Percentiles rank a stretch among this genome's conserved stretches.
phyloP scores from a whole-genome alignment of 2,329 filamentous ascomycete genomes.

The Diaporthe helianthi region DNA sequence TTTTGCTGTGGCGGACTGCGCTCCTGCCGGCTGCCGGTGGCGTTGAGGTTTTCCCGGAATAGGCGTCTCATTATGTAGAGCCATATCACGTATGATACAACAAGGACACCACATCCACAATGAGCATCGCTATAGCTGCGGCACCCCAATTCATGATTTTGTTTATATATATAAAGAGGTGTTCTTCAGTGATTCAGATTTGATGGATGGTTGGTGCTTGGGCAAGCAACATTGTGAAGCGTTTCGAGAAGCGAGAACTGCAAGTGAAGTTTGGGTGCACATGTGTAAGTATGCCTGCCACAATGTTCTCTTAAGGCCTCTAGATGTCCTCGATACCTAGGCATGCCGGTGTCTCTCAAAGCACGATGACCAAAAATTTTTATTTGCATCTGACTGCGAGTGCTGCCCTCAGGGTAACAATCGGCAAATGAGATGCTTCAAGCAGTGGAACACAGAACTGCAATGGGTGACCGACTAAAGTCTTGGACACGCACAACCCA shows the following conservation, averaged over 20 bases:
- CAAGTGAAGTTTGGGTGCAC: background rate
- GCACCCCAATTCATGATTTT: background rate
- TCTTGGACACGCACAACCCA: background rate
- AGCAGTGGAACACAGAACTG: background rate
- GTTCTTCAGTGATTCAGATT: background rate
- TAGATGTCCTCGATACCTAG: too few relatives aligned
- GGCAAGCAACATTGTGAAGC: background rate
- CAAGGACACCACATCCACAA: background rate
- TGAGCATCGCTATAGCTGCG: background rate
- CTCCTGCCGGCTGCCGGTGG: background rate
- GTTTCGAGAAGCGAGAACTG: too few relatives aligned
- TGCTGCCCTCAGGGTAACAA: background rate
- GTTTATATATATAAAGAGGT: too few relatives aligned
- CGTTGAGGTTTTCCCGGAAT: background rate
- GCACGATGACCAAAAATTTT: background rate
- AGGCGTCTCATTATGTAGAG: slow-evolving; percentile 1
- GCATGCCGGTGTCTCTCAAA: too few relatives aligned
- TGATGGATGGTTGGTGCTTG: too few relatives aligned
- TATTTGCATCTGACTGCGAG: background rate
- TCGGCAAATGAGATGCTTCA: background rate
- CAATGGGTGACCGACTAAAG: background rate
- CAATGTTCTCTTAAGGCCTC: background rate
- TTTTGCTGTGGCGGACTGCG: background rate
- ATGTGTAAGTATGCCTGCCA: background rate
- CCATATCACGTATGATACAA: background rate